Conservation (phyloP, 2,329 filamentous ascomycete genomes). For the Teratosphaeriaceae sp. region DNA sequence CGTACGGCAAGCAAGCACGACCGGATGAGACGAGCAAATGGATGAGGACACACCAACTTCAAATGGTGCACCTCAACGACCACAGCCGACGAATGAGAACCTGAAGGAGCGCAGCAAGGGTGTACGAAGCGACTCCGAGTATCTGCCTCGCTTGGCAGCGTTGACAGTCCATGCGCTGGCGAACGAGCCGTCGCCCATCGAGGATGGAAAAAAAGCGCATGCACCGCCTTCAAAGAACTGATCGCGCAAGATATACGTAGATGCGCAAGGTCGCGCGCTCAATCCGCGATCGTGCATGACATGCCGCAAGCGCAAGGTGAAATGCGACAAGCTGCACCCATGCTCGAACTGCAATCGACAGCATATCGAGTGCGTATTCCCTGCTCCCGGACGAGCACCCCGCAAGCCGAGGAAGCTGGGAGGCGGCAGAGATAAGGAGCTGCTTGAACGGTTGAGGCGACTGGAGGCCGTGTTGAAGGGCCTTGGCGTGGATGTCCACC, state of each 20-base stretch:
- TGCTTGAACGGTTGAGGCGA: slow-evolving; percentile 65
- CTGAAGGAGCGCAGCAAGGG: background rate
- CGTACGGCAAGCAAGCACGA: too few relatives aligned
- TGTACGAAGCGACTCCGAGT: background rate
- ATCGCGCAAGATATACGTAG: slow-evolving; percentile 15
- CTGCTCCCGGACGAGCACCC: slow-evolving; percentile 65
- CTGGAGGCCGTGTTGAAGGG: slow-evolving; percentile 67
- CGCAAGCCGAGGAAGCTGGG: slow-evolving; percentile 61
- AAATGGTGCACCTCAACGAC: background rate
- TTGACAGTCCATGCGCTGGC: background rate
- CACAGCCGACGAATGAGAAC: background rate
- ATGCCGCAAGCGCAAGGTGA: slow-evolving; percentile 58
- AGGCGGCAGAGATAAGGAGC: slow-evolving; percentile 51
- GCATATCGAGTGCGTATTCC: slow-evolving; percentile 66
- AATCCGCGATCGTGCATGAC: slow-evolving; percentile 44
- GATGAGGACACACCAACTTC: background rate
- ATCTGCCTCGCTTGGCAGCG: background rate
- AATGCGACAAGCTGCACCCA: slow-evolving; percentile 71
- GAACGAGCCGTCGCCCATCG: background rate
- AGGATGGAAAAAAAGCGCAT: background rate
- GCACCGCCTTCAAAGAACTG: background rate
- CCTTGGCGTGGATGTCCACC: slow-evolving; percentile 41
- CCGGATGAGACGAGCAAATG: background rate
- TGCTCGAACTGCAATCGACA: slow-evolving; percentile 69
- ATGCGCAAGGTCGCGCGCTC: slow-evolving; percentile 27